Conservation (phyloP, 352 stramenopile species). For the Globisporangium perplexum region DNA sequence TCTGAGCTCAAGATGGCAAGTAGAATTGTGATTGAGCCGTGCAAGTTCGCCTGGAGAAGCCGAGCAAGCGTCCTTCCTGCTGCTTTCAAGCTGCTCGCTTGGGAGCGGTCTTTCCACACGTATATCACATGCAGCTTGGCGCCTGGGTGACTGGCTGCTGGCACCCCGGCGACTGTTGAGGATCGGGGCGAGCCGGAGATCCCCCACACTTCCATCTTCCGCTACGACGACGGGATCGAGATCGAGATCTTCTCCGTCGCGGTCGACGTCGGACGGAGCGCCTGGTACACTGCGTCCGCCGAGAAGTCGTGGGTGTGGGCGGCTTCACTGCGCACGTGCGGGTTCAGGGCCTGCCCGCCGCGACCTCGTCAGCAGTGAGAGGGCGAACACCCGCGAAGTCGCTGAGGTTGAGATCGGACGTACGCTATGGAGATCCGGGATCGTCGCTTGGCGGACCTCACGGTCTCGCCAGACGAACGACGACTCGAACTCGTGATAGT, state of each 20-base stretch:
- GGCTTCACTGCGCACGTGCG: background rate
- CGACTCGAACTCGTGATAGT: slow-evolving; percentile 59
- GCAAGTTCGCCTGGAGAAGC: no score
- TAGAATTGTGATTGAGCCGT: no score
- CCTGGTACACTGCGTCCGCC: slow-evolving; percentile 35
- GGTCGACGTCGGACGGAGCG: slow-evolving; percentile 18
- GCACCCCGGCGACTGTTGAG: no score
- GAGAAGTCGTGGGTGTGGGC: slow-evolving; percentile 25
- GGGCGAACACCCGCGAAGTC: background rate
- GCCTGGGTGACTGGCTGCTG: no score
- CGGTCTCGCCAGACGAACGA: slow-evolving; percentile 51
- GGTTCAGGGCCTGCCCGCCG: slow-evolving; percentile 3
- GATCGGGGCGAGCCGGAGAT: no score
- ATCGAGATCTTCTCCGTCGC: slow-evolving; percentile 41
- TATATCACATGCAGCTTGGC: no score
- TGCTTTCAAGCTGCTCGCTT: no score
- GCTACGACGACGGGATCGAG: background rate
- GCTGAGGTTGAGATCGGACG: background rate
- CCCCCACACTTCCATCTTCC: no score
- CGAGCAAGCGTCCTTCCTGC: no score
- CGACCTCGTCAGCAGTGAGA: background rate
- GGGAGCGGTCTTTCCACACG: no score
- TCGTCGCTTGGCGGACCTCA: slow-evolving; percentile 31
- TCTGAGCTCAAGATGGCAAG: no score
- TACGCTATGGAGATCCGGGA: slow-evolving; percentile 36